These are phyloP conservation scores for Magnolia changhungtana DNA, from an alignment of 164 flowering plant genomes.

Conservation along the genomic window DNA sequence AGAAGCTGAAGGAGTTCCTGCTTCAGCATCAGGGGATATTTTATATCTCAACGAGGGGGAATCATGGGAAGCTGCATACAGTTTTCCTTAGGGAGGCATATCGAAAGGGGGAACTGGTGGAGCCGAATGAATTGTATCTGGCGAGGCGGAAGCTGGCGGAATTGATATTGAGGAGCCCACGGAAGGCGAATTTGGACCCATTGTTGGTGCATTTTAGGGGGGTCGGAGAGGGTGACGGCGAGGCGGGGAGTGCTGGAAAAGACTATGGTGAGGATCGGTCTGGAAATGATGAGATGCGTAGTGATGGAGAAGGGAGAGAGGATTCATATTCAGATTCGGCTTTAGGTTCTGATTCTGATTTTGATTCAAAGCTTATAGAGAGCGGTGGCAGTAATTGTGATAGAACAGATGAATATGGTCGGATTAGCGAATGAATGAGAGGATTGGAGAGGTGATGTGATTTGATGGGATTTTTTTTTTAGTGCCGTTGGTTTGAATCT, in stretches of 20 bases:
- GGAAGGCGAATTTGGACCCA: slow-evolving; percentile 49
- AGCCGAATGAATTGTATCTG: slow-evolving; percentile 84
- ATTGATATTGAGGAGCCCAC: slow-evolving; percentile 66
- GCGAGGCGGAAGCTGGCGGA: slow-evolving; percentile 75
- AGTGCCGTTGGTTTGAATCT: neutral
- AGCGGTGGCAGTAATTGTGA: slow-evolving; percentile 22
- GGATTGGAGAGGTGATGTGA: neutral
- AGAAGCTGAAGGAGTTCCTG: slow-evolving; percentile 82
- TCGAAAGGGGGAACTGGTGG: slow-evolving; percentile 68
- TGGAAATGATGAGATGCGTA: slow-evolving; percentile 16
- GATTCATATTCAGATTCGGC: slow-evolving; percentile 16
- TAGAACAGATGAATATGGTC: slow-evolving; percentile 16
- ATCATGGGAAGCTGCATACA: slow-evolving; percentile 92
- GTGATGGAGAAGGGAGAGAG: slow-evolving; percentile 21
- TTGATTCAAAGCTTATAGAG: slow-evolving; percentile 20
- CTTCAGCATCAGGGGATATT: slow-evolving; percentile 98
- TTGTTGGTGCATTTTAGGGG: slow-evolving; percentile 51
- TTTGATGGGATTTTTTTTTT: neutral
- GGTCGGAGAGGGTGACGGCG: slow-evolving; percentile 32
- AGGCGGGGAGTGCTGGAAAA: slow-evolving; percentile 18
- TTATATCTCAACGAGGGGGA: slow-evolving; percentile 90
- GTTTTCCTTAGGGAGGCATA: slow-evolving; percentile 90
- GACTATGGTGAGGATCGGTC: slow-evolving; percentile 23
- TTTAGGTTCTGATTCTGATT: slow-evolving; percentile 4
- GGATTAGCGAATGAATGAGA: slow-evolving; percentile 8